These are phyloP conservation scores for Amaranthus tricolor DNA, from an alignment of 179 eudicot species.

Conservation along the genomic window DNA sequence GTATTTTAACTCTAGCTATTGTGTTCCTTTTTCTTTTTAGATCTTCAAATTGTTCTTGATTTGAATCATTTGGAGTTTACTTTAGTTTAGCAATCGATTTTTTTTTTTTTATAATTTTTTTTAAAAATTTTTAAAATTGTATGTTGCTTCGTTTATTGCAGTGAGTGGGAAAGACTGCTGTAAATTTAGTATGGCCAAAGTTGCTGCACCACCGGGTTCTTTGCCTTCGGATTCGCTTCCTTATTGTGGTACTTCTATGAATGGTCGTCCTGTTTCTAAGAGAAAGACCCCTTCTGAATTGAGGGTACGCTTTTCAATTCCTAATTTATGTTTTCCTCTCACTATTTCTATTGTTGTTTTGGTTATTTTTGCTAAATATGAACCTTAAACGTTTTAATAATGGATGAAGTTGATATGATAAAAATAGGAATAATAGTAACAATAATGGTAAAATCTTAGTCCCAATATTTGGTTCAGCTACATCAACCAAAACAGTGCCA, in stretches of 20 bases:
- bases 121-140: not conserved
- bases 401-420: too few relatives aligned
- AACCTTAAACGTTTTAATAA: not conserved
- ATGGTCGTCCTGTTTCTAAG: slow-evolving; percentile 41
- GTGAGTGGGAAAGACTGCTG: slow-evolving; percentile 1
- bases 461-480: too few relatives aligned
- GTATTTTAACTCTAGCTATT: not conserved
- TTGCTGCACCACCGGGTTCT: slow-evolving; percentile 43
- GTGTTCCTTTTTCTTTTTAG: not conserved
- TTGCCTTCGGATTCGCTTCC: slow-evolving; percentile 42
- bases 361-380: not conserved
- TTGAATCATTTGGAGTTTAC: not conserved
- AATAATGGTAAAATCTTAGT: too few relatives aligned
- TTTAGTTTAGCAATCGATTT: not conserved
- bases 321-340: not conserved
- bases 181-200: slow-evolving; percentile 57
- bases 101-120: not conserved
- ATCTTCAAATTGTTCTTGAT: not conserved
- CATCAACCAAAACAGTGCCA: too few relatives aligned
- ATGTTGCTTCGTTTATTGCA: not conserved
- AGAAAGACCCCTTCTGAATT: slow-evolving; percentile 80
- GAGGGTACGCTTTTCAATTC: slow-evolving; percentile 40
- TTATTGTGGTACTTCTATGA: slow-evolving; percentile 41
- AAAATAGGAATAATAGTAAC: too few relatives aligned
- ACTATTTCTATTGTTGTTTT: not conserved